phyloP scores from a whole-genome alignment of 2,329 filamentous ascomycete genomes.

The Ophiostoma sp. region DNA sequence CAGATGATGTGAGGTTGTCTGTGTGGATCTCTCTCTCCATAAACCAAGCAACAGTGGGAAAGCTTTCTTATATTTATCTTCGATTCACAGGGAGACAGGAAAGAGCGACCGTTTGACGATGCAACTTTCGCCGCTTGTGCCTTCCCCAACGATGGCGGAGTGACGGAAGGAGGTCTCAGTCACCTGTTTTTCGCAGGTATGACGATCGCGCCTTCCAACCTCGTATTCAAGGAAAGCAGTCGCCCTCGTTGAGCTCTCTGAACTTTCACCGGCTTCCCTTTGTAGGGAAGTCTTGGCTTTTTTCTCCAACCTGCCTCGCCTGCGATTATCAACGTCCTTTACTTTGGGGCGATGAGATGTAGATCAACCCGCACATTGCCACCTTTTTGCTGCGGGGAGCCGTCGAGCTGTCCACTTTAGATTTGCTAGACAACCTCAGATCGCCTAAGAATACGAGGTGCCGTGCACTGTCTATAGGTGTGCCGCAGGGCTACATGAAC shows the following conservation, averaged over 20 bases:
- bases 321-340: background rate
- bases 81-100: background rate
- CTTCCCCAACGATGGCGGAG: background rate
- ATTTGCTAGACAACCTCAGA: background rate
- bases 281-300: background rate
- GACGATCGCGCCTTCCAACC: background rate
- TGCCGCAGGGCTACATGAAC: background rate
- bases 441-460: background rate
- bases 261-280: background rate
- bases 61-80: background rate
- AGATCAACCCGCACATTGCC: constrained; percentile 1
- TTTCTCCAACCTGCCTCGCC: too few species aligned
- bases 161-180: background rate
- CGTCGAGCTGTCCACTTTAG: background rate
- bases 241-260: background rate
- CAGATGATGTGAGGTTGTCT: background rate
- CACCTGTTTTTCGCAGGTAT: background rate
- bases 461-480: background rate
- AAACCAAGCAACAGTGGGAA: background rate
- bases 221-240: background rate
- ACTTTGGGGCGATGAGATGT: background rate
- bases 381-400: background rate
- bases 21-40: background rate
- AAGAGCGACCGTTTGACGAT: background rate
- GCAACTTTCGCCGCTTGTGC: background rate